Conservation (phyloP, 495 filamentous ascomycete genomes). For the Pyrenula massariospora region DNA sequence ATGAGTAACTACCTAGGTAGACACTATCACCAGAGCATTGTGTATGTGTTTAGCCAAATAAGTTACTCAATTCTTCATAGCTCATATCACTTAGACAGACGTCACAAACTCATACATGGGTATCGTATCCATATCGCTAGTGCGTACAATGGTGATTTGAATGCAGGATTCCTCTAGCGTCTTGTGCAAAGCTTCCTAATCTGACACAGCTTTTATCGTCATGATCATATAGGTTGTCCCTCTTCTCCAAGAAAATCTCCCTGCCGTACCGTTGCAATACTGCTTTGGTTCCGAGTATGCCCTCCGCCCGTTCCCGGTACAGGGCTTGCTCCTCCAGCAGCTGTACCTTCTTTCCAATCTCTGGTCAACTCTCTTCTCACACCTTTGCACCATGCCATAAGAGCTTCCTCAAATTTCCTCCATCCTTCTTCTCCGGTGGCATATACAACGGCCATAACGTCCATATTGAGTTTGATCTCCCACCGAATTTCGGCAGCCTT, state of each 20-base stretch:
- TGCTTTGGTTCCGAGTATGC: not conserved
- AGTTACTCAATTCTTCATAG: no score
- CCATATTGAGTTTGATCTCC: conserved; percentile 76
- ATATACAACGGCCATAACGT: conserved; percentile 78
- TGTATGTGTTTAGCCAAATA: no score
- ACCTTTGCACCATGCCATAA: conserved; percentile 65
- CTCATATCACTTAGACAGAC: no score
- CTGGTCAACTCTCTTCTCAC: conserved; percentile 65
- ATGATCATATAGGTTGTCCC: not conserved
- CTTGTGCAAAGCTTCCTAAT: no score
- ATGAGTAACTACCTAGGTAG: no score
- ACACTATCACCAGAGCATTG: no score
- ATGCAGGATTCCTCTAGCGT: no score
- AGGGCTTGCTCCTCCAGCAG: not conserved
- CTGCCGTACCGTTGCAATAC: not conserved
- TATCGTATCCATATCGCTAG: no score
- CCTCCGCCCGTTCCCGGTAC: not conserved
- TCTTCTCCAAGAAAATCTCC: not conserved
- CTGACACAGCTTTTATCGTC: no score
- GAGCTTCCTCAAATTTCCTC: conserved; percentile 67
- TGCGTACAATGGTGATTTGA: no score
- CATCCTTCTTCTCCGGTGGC: conserved; percentile 52
- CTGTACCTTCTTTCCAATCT: conserved; percentile 35
- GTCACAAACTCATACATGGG: no score
- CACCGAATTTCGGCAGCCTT: conserved; percentile 92